These are phyloP conservation scores for Anthracocystis panici-leucophaei DNA, from an alignment of 1,284 basidiomycete genomes.

Conservation along the genomic window DNA sequence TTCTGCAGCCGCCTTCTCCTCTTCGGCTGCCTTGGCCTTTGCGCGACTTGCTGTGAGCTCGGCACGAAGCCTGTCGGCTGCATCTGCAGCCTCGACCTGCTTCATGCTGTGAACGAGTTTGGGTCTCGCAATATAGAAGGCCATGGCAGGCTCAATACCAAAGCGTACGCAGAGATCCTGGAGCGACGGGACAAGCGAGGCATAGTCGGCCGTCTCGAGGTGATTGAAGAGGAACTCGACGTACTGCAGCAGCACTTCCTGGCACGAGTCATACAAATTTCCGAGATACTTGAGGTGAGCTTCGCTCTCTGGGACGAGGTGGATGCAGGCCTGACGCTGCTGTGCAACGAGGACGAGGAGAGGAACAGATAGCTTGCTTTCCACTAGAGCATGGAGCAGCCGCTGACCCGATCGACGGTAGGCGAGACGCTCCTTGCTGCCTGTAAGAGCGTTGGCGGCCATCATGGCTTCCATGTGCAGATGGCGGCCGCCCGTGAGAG, in stretches of 20 bases:
- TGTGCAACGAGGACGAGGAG: slow-evolving; percentile 67
- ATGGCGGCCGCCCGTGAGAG: slow-evolving; percentile 88
- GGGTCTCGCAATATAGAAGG: slow-evolving; percentile 64
- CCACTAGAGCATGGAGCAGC: slow-evolving; percentile 47
- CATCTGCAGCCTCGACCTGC: slow-evolving; percentile 49
- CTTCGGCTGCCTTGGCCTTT: slow-evolving; percentile 28
- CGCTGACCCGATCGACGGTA: slow-evolving; percentile 57
- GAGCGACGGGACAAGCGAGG: slow-evolving; percentile 55
- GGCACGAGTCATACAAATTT: slow-evolving; percentile 66
- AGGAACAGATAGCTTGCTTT: slow-evolving; percentile 59
- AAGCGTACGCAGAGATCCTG: slow-evolving; percentile 57
- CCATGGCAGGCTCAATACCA: slow-evolving; percentile 63
- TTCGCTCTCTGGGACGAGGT: slow-evolving; percentile 60
- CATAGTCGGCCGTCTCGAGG: slow-evolving; percentile 55
- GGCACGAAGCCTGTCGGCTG: slow-evolving; percentile 47
- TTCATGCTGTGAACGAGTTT: slow-evolving; percentile 55
- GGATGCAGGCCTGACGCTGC: slow-evolving; percentile 65
- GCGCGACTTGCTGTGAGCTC: slow-evolving; percentile 52
- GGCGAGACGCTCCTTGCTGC: slow-evolving; percentile 50
- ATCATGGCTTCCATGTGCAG: slow-evolving; percentile 83
- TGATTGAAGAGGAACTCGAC: slow-evolving; percentile 65
- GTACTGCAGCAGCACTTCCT: slow-evolving; percentile 66
- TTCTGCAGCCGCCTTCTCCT: slow-evolving; percentile 7
- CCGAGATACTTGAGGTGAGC: slow-evolving; percentile 66
- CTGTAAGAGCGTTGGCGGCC: slow-evolving; percentile 65